Base-by-base conservation (phyloP, 1,284 basidiomycete genomes). In the Melampsora larici-populina region DNA sequence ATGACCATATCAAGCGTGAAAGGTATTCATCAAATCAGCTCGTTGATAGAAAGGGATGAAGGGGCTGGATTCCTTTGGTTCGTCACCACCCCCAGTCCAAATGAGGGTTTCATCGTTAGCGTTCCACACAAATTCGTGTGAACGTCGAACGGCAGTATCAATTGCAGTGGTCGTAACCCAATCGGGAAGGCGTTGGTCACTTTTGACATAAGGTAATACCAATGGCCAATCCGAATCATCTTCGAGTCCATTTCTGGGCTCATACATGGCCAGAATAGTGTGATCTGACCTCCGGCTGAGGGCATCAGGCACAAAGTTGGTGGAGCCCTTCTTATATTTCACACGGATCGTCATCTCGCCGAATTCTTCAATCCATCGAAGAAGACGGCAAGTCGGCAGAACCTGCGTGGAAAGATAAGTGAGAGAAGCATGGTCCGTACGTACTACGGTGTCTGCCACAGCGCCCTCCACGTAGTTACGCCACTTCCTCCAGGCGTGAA, bases 401-500 rank as follows among this genome's bases (percentile, higher is more conserved):
- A 79, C 68, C 70, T 87, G 86, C 0, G 79, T 79, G 0, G 80
- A 2, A 65, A 87, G 86, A 73, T 84, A 83, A 48, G 86, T 81
- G 0, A 87, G 80, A 0, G 84, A 86, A 0, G 79, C 62, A 77
- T 88, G 86, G 78, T 87, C 85, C 0, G 85, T 86, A 62, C 82
- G 83, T 1, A 87, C 80, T 0, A 71, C 58, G 49, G 87, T 83
- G 0, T 70, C 80, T n/a, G 18, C 65, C 4, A 67, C 65, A 0
- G 78, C 58, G 0, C 85, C 85, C 2, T 78, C 62, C 26, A 80
- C 40, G 24, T 80, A 77, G 9, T 69, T 46, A 9, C 51, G 26
- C 70, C 77, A 80, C 40, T 75, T 69, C 43, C 75, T 71, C 31
- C 79, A 78, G 43, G 79, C 43, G 17, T 78, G 69, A 11, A 79